phyloP scores from a whole-genome alignment of 2,329 filamentous ascomycete species.

The Penicillium sp. region DNA sequence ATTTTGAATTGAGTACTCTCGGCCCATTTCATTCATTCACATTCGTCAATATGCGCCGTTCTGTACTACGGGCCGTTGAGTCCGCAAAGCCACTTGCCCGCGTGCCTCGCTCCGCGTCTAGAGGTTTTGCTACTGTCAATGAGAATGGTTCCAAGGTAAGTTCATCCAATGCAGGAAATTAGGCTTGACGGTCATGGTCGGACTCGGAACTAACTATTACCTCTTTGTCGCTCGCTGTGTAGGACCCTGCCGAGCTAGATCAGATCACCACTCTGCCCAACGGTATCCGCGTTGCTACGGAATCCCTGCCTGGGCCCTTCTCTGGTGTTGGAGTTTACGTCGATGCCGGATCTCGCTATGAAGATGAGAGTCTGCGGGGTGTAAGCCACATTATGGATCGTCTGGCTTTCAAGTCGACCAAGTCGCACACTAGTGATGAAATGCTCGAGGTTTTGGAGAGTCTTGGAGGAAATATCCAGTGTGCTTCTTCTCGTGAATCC shows the following conservation, averaged over 20 bases:
- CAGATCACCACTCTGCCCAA: slow-evolving; percentile 81
- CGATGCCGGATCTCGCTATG: slow-evolving; percentile 88
- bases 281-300: slow-evolving; percentile 86
- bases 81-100: slow-evolving; percentile 31
- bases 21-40: no score
- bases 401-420: slow-evolving; percentile 84
- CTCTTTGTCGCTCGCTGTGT: slow-evolving; percentile 4
- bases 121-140: slow-evolving; percentile 31
- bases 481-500: slow-evolving; percentile 85
- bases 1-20: no score
- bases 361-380: slow-evolving; percentile 73
- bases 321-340: slow-evolving; percentile 92
- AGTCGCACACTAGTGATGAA: slow-evolving; percentile 61
- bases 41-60: slow-evolving; percentile 35
- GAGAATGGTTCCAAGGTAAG: slow-evolving; percentile 32
- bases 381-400: slow-evolving; percentile 95
- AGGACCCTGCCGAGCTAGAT: slow-evolving; percentile 82
- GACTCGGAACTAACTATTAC: no score
- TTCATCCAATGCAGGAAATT: neutral
- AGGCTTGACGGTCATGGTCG: no score
- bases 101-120: slow-evolving; percentile 28
- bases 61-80: slow-evolving; percentile 34
- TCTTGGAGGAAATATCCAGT: slow-evolving; percentile 91
- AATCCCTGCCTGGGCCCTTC: slow-evolving; percentile 88
- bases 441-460: slow-evolving; percentile 83